Conservation (phyloP, 305 asterid species). For the Caryopteris hybrid region DNA sequence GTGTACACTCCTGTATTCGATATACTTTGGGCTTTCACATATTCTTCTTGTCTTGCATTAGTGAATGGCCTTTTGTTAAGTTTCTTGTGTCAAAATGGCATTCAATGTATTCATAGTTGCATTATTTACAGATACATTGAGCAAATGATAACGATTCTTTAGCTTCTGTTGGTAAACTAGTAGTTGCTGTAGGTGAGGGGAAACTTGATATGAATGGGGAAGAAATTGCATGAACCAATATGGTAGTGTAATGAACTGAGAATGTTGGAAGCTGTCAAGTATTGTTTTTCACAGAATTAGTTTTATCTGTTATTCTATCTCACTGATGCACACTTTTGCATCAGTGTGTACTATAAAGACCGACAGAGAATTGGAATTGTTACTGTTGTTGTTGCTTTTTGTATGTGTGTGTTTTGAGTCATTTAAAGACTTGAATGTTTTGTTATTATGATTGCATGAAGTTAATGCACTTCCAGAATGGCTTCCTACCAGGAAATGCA, state of each 20-base stretch:
- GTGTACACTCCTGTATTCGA: not conserved
- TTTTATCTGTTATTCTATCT: not conserved
- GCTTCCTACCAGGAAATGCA: not conserved
- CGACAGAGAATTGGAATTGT: too few species aligned
- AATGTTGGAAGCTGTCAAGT: not conserved
- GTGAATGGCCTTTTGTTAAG: not conserved
- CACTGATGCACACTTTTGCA: not conserved
- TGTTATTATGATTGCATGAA: not conserved
- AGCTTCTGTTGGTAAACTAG: not conserved
- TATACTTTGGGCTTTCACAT: not conserved
- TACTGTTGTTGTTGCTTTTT: not conserved
- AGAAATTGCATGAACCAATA: too few species aligned
- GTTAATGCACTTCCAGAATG: not conserved
- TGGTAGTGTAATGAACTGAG: not conserved
- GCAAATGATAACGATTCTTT: not conserved
- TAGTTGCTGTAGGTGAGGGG: not conserved
- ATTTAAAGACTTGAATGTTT: not conserved
- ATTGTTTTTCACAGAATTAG: conserved; percentile 1
- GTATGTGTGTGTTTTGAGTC: not conserved
- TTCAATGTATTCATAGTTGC: not conserved
- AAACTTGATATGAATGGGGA: not conserved
- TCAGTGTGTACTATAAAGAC: not conserved
- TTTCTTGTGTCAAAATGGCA: not conserved
- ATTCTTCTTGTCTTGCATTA: not conserved
- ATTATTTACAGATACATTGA: not conserved